Evolutionary conservation across 2,329 filamentous ascomycete species (phyloP).

Genomic region (Penicillium sp.): DNA sequence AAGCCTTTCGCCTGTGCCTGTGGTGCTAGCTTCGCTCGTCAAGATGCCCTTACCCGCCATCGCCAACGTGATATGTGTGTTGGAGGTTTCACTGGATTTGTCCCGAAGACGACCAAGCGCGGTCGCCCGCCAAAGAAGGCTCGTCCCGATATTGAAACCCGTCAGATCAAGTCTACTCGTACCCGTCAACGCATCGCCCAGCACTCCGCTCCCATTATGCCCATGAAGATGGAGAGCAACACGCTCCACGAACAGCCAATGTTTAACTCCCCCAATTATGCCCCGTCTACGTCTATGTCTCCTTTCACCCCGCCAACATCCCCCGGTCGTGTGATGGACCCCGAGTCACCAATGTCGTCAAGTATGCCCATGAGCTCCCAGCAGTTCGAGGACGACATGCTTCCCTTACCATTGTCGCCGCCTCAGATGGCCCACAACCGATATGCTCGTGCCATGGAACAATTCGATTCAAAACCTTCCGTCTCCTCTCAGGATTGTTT

Average conservation of each 20-base stretch:
- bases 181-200: conserved; percentile 48
- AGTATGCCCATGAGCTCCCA: conserved; percentile 41
- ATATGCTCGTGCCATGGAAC: conserved; percentile 25
- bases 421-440: conserved; percentile 23
- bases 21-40: conserved; percentile 89
- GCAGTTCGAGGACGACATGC: conserved; percentile 37
- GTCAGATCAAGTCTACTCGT: conserved; percentile 56
- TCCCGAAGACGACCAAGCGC: conserved; percentile 66
- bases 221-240: conserved; percentile 12
- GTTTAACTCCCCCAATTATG: conserved; percentile 44
- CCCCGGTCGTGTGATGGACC: conserved; percentile 42
- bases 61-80: conserved; percentile 95
- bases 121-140: conserved; percentile 62
- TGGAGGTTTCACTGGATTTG: conserved; percentile 82
- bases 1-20: conserved; percentile 95
- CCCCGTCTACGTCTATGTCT: conserved; percentile 44
- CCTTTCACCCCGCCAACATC: conserved; percentile 50
- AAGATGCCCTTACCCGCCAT: conserved; percentile 92
- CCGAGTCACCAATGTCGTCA: conserved; percentile 37
- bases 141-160: conserved; percentile 58
- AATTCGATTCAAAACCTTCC: conserved; percentile 12
- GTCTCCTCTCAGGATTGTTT: conserved; percentile 27
- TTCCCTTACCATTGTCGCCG: conserved; percentile 38
- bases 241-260: conserved; percentile 35
- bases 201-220: conserved; percentile 35